phyloP scores from a whole-genome alignment of 164 flowering plant genomes.

The Vitis rupestris region DNA sequence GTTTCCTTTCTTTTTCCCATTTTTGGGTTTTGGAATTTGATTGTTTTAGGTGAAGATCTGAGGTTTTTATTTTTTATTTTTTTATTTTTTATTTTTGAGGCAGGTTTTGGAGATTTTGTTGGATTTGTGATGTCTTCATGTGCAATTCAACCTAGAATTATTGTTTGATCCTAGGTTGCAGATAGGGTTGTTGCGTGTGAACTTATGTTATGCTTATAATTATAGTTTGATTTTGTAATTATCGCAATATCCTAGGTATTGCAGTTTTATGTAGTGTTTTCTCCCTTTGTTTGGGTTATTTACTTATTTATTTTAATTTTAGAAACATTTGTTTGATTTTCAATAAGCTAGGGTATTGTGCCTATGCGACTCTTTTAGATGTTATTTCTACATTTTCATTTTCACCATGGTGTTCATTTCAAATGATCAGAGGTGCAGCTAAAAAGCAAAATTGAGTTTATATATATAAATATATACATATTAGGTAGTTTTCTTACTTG shows the following conservation, averaged over 20 bases:
- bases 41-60: background rate
- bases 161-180: background rate
- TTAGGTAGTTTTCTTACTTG: too few relatives aligned
- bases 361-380: too few relatives aligned
- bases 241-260: background rate
- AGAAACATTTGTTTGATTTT: too few relatives aligned
- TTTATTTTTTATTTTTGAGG: background rate
- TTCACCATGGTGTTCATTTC: too few relatives aligned
- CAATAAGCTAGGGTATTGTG: too few relatives aligned
- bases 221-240: background rate
- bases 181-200: background rate
- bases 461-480: too few relatives aligned
- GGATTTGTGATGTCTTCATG: background rate
- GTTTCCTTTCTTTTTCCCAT: constrained; percentile 8
- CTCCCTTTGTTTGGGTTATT: background rate
- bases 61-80: background rate
- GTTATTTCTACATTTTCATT: too few relatives aligned
- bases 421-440: too few relatives aligned
- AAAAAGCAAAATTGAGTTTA: too few relatives aligned
- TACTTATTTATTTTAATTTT: too few relatives aligned
- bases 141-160: background rate
- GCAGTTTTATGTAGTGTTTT: background rate
- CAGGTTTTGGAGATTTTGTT: background rate
- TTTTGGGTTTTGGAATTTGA: background rate
- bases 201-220: background rate